Percentiles rank a stretch among this genome's conserved stretches.
phyloP scores from a whole-genome alignment of 1,139 yeast species.

The Hyphopichia fennica region DNA sequence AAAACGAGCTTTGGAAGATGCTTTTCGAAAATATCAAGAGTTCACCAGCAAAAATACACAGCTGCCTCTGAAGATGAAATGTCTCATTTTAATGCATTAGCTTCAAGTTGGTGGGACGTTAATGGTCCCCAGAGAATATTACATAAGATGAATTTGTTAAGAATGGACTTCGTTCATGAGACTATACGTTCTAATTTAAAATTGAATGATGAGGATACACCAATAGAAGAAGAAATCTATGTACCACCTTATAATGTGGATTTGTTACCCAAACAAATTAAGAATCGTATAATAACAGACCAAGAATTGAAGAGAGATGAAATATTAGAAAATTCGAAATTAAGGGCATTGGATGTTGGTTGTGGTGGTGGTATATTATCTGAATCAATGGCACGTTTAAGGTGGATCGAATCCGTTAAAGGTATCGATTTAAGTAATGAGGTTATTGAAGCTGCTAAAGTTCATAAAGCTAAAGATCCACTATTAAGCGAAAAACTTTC shows the following conservation, averaged over 20 bases:
- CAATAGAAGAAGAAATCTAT: slow-evolving; percentile 52
- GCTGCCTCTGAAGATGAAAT: slow-evolving; percentile 52
- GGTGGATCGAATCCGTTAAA: slow-evolving; percentile 58
- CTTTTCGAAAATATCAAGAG: background rate
- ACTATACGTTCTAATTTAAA: slow-evolving; percentile 51
- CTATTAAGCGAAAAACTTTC: slow-evolving; percentile 48
- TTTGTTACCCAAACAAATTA: slow-evolving; percentile 59
- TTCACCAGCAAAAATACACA: slow-evolving; percentile 20
- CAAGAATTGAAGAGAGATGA: slow-evolving; percentile 46
- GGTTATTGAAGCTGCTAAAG: slow-evolving; percentile 75
- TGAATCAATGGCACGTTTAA: slow-evolving; percentile 82
- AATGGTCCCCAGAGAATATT: slow-evolving; percentile 89
- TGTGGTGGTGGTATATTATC: slow-evolving; percentile 96
- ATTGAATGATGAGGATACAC: slow-evolving; percentile 38
- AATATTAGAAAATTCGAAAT: slow-evolving; percentile 31
- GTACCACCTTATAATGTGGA: slow-evolving; percentile 77
- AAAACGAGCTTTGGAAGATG: background rate
- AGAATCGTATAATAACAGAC: slow-evolving; percentile 47
- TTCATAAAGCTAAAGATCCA: slow-evolving; percentile 71
- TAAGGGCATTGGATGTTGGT: slow-evolving; percentile 80
- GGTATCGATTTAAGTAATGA: slow-evolving; percentile 88
- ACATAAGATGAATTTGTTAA: slow-evolving; percentile 87
- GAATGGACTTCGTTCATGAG: slow-evolving; percentile 81
- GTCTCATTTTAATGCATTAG: slow-evolving; percentile 79
- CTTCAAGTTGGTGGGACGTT: slow-evolving; percentile 95